These are phyloP conservation scores for Talaromyces piceae DNA, from an alignment of 2,329 filamentous ascomycete species.

Conservation along the genomic window DNA sequence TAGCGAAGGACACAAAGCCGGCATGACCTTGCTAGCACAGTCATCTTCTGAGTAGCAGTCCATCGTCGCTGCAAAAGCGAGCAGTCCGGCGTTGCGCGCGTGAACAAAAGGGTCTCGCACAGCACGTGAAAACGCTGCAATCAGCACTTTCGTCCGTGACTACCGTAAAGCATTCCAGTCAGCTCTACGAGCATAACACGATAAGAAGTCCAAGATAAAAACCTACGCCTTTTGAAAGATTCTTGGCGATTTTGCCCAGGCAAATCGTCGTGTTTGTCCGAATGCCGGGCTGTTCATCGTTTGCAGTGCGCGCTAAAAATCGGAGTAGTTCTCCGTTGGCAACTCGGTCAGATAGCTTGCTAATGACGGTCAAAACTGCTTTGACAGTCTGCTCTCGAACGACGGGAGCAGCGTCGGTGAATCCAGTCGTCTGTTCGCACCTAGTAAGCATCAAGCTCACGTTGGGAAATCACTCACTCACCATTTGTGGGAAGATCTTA, in stretches of 20 bases:
- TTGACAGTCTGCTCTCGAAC: slow-evolving; percentile 95
- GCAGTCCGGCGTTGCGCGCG: slow-evolving; percentile 77
- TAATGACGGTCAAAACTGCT: slow-evolving; percentile 77
- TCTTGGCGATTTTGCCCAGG: slow-evolving; percentile 88
- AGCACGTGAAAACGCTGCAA: slow-evolving; percentile 84
- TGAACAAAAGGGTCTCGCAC: slow-evolving; percentile 92
- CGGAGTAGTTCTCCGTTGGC: slow-evolving; percentile 90
- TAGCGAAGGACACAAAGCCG: slow-evolving; percentile 72
- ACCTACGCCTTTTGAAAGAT: slow-evolving; percentile 59
- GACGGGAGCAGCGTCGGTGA: slow-evolving; percentile 82
- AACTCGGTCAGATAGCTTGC: slow-evolving; percentile 82
- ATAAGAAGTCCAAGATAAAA: neutral
- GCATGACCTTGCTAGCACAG: slow-evolving; percentile 73
- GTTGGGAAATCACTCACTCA: slow-evolving; percentile 32
- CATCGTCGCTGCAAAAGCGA: slow-evolving; percentile 76
- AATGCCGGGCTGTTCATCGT: slow-evolving; percentile 95
- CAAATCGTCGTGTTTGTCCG: slow-evolving; percentile 98
- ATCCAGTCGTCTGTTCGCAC: slow-evolving; percentile 70
- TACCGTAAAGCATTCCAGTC: slow-evolving; percentile 30
- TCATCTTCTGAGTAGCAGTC: slow-evolving; percentile 89
- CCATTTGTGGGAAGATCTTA: slow-evolving; percentile 93
- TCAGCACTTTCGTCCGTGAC: slow-evolving; percentile 79
- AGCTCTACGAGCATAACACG: slow-evolving; percentile 13
- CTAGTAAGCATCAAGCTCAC: neutral
- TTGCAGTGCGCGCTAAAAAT: slow-evolving; percentile 89